Percentiles rank a stretch among this genome's conserved stretches.
These are phyloP conservation scores for Ettlia oleoabundans DNA, from an alignment of 139 green algal genomes.

Conservation along the genomic window DNA sequence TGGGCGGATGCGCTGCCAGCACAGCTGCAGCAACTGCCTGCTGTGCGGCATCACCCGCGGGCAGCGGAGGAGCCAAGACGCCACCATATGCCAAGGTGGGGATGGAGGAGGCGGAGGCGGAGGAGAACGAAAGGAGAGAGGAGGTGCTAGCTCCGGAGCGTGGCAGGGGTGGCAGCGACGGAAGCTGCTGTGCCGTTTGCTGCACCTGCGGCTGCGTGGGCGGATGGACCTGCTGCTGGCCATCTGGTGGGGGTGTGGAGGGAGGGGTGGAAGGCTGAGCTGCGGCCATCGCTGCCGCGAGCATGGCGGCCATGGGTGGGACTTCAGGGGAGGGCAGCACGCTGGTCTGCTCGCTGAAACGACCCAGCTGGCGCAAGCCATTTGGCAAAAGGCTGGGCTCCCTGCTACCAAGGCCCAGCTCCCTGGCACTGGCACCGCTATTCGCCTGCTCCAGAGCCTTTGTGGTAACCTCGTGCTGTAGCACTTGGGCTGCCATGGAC, in stretches of 20 bases:
- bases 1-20: no score
- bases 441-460: slow-evolving; percentile 42
- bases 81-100: neutral
- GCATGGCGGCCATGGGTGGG: no score
- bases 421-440: neutral
- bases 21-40: no score
- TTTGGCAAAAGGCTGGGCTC: neutral
- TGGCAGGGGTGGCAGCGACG: neutral
- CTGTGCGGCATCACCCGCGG: neutral
- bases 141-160: neutral
- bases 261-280: neutral
- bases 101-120: neutral
- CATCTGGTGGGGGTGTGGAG: neutral
- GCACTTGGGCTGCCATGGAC: slow-evolving; percentile 4
- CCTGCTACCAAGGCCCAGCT: neutral
- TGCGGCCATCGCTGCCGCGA: no score
- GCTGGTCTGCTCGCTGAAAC: neutral
- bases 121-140: slow-evolving; percentile 1
- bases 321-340: neutral
- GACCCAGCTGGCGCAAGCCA: neutral
- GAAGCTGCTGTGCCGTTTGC: neutral
- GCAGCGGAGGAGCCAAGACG: neutral
- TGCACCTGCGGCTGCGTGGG: neutral
- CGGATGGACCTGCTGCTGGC: no score
- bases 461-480: slow-evolving; percentile 27